These are phyloP conservation scores for Mucuna pruriens DNA, from an alignment of 306 rosid genomes.

Conservation along the genomic window DNA sequence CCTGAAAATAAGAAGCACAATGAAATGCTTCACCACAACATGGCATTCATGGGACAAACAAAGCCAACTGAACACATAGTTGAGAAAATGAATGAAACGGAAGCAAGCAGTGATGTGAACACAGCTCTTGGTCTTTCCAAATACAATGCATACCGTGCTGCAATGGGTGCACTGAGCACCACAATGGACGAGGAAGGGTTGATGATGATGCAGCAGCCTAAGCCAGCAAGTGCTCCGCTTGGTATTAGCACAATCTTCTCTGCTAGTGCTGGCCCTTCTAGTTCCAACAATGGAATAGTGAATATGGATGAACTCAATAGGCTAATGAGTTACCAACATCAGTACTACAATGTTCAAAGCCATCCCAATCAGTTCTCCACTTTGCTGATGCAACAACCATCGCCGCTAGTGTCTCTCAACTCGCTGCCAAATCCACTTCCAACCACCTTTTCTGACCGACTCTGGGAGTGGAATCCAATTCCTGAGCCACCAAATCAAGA, in stretches of 20 bases:
- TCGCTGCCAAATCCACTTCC: conserved; percentile 60
- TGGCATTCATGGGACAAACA: conserved; percentile 49
- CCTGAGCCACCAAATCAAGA: conserved; percentile 64
- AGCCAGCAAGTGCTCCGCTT: background rate
- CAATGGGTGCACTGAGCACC: conserved; percentile 27
- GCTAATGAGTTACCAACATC: conserved; percentile 65
- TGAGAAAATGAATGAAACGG: conserved; percentile 50
- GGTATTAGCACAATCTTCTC: background rate
- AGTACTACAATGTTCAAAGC: conserved; percentile 42
- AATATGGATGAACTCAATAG: conserved; percentile 77
- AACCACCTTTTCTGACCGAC: conserved; percentile 69
- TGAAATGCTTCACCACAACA: conserved; percentile 36
- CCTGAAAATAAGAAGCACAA: conserved; percentile 34
- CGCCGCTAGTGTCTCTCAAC: conserved; percentile 40
- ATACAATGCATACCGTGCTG: conserved; percentile 39
- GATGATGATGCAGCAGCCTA: conserved; percentile 50
- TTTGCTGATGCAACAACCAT: conserved; percentile 56
- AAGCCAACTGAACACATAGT: conserved; percentile 35
- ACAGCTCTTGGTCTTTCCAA: conserved; percentile 73
- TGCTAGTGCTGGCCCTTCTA: conserved; percentile 4
- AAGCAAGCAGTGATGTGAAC: conserved; percentile 54
- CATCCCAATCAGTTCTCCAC: conserved; percentile 48
- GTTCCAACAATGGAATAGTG: background rate
- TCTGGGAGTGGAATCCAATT: conserved; percentile 95
- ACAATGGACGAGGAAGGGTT: conserved; percentile 50